Percentiles rank a stretch among this genome's conserved stretches.
phyloP scores from a whole-genome alignment of 768 basidiomycete species.

The Termitomyces sp. region DNA sequence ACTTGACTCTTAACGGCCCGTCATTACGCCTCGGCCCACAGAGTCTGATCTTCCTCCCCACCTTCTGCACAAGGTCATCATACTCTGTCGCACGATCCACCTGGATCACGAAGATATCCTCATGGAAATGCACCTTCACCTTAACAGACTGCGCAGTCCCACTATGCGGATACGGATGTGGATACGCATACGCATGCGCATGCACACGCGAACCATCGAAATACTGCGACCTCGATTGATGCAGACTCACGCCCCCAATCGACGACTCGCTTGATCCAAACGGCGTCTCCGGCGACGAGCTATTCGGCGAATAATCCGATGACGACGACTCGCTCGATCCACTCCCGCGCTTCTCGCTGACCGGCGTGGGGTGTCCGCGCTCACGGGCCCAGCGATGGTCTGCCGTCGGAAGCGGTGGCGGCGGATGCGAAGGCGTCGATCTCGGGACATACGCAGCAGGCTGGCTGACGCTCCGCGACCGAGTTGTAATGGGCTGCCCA shows the following conservation, averaged over 20 bases:
- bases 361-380: slow-evolving; percentile 33
- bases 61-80: slow-evolving; percentile 80
- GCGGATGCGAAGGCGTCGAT: slow-evolving; percentile 39
- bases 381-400: slow-evolving; percentile 40
- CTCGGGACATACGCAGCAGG: slow-evolving; percentile 65
- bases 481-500: slow-evolving; percentile 32
- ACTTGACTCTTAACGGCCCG: slow-evolving; percentile 80
- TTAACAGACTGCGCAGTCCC: slow-evolving; percentile 48
- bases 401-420: slow-evolving; percentile 36
- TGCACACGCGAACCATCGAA: slow-evolving; percentile 27
- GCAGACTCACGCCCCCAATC: slow-evolving; percentile 51
- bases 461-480: slow-evolving; percentile 78
- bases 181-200: neutral
- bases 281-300: slow-evolving; percentile 83
- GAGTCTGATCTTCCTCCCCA: slow-evolving; percentile 88
- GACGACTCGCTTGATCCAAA: slow-evolving; percentile 89
- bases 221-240: slow-evolving; percentile 48
- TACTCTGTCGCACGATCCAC: slow-evolving; percentile 78
- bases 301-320: slow-evolving; percentile 81
- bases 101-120: slow-evolving; percentile 93
- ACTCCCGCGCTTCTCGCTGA: slow-evolving; percentile 68
- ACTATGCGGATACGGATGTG: slow-evolving; percentile 32
- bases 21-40: slow-evolving; percentile 81
- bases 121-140: slow-evolving; percentile 92
- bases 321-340: slow-evolving; percentile 81